phyloP scores from a whole-genome alignment of 2,329 filamentous ascomycete genomes.

The Fusarium veterinarium region DNA sequence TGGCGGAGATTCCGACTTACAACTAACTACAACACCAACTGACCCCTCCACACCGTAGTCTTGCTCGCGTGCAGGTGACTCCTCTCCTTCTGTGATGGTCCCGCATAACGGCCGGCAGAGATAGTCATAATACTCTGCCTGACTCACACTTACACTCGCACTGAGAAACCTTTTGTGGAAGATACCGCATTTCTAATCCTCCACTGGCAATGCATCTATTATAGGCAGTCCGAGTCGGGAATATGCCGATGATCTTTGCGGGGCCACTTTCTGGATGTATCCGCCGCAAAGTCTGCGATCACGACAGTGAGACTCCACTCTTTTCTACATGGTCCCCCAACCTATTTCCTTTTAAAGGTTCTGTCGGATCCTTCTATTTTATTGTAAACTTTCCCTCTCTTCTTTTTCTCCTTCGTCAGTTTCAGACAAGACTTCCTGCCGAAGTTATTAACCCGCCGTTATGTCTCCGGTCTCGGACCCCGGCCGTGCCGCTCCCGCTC shows the following conservation, averaged over 20 bases:
- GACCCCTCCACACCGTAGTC: slow-evolving; percentile 9
- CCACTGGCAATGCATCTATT: slow-evolving; percentile 3
- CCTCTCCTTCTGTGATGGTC: slow-evolving; percentile 9
- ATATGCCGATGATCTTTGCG: slow-evolving; percentile 23
- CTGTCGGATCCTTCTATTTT: background rate
- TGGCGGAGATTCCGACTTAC: background rate
- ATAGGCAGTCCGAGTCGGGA: slow-evolving; percentile 23
- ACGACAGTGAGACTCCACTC: slow-evolving; percentile 41
- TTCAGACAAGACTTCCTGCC: background rate
- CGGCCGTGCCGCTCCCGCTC: background rate
- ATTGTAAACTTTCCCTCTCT: background rate
- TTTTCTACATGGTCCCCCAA: slow-evolving; percentile 2
- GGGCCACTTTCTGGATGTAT: slow-evolving; percentile 19
- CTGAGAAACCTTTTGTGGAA: slow-evolving; percentile 1
- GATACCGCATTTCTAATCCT: slow-evolving; percentile 5
- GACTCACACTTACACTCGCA: slow-evolving; percentile 12
- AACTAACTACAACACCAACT: background rate
- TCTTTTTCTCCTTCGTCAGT: background rate
- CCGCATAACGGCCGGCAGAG: background rate
- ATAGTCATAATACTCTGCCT: background rate
- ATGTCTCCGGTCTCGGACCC: slow-evolving; percentile 26
- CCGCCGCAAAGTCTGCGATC: slow-evolving; percentile 39
- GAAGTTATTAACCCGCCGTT: background rate
- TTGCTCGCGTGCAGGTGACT: slow-evolving; percentile 22
- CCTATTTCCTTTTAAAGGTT: slow-evolving; percentile 13